phyloP scores from a whole-genome alignment of 2,329 filamentous ascomycete genomes.

The Cryoendolithus antarcticus region DNA sequence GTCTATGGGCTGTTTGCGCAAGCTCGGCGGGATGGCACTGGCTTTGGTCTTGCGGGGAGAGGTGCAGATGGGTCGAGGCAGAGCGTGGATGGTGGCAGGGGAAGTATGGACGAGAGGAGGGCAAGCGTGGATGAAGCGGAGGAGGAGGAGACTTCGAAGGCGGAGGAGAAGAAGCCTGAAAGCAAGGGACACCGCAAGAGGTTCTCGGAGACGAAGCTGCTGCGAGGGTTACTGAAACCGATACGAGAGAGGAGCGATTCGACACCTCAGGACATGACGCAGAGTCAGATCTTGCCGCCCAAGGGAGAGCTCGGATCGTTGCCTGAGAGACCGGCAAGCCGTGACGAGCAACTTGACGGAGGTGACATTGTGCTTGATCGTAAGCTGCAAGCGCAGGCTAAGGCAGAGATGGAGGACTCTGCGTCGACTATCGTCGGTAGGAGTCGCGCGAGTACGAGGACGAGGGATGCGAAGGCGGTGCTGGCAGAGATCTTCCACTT shows the following conservation, averaged over 20 bases:
- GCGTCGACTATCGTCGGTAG: constrained; percentile 14
- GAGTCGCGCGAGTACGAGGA: too few species aligned
- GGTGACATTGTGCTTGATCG: constrained; percentile 63
- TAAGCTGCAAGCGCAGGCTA: constrained; percentile 36
- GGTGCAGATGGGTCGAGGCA: constrained; percentile 76
- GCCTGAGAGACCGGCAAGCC: constrained; percentile 8
- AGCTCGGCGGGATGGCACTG: too few species aligned
- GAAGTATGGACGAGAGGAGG: constrained; percentile 72
- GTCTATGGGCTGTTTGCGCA: constrained; percentile 88
- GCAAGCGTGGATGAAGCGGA: constrained; percentile 34
- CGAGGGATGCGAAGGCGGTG: too few species aligned
- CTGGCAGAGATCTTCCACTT: constrained; percentile 69
- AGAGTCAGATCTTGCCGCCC: constrained; percentile 19
- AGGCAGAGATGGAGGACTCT: constrained; percentile 16
- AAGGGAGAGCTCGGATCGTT: constrained; percentile 8
- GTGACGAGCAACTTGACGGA: constrained; percentile 26
- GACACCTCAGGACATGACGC: constrained; percentile 20
- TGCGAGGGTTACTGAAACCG: constrained; percentile 54
- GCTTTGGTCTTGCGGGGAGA: too few species aligned
- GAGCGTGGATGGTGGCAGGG: constrained; percentile 69
- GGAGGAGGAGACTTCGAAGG: constrained; percentile 9
- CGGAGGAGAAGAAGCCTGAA: constrained; percentile 2
- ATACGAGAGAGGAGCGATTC: constrained; percentile 24
- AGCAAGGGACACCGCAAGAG: constrained; percentile 41
- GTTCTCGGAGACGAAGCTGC: constrained; percentile 52